Base-by-base conservation (phyloP, 345 rosid species). In the Gossypioides kirkii region DNA sequence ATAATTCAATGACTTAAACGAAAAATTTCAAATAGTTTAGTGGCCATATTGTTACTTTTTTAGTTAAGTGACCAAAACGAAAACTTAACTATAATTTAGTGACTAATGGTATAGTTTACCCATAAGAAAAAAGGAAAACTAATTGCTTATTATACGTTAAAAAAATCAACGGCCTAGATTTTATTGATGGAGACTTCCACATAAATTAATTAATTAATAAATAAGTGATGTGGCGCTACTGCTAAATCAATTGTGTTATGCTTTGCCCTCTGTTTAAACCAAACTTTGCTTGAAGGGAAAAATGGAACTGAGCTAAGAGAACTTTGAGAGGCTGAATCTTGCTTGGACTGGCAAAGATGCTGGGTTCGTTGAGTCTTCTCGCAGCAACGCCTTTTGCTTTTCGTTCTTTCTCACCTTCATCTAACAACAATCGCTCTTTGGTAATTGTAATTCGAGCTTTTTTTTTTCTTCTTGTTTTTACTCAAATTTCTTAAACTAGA, bases 261-360 rank as follows among this genome's bases (percentile, higher is more conserved):
- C 74, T 71, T 59, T 25, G 18, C 63, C 41, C 20, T 11, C 10
- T n/a, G 47, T 56, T 56, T 55, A 20, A 23, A 45, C n/a, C 45
- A 18, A 10, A 5, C 1, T 58, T 58, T 26, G 41, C 59, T 42
- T 6, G 17, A 55, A 20, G 23, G 63, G 18, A 52, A 8, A 14
- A 25, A 77, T 73, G 81, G 71, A 62, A 43, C 26, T 55, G 14
- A 55, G 60, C 60, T 55, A 11, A 20, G 26, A 32, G 38, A 32
- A 32, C 7, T 12, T 25, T 41, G 72, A 79, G 63, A 26, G 58
- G 65, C 75, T 69, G 72, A 71, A 43, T 52, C 76, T 71, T 61
- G 9, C 76, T 71, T 61, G 9, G 58, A 72, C 13, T 20, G n/a
- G 52, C 32, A 77, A 55, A 74, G 73, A 81, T 82, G 88, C 61